Evolutionary conservation across 2,329 filamentous ascomycete species (phyloP), one percentile per base, ranked within the genome.

Genomic region (Helotiales sp.): DNA sequence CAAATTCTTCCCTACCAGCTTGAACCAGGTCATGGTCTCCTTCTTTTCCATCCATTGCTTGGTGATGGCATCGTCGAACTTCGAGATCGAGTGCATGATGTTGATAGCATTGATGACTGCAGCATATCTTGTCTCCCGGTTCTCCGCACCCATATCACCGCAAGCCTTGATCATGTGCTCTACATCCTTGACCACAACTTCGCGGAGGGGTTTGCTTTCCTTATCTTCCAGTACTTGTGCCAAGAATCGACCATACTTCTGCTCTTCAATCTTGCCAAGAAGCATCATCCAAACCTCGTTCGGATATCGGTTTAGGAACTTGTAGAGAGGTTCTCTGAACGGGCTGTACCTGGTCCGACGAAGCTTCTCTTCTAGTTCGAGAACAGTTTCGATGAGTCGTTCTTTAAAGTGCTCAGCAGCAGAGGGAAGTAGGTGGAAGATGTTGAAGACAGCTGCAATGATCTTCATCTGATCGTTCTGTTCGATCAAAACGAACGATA

Each of bases 401-500:
- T 93, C 91, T 73, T 98, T 92, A 72, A 99, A 99, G 15, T 88
- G 86, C 59, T 93, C 90, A 1, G 96, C 96, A 9, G 91, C 91
- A 0, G 91, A 83, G 0, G 96, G 95, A 4, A 99, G 80, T n/a
- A 99, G 81, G 71, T 98, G 93, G 73, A 99, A 99, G 56, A 99
- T 93, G 70, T 96, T 95, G 72, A 99, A 89, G 54, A 98, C 96
- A 0, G 93, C 91, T 2, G 92, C 90, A 34, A 98, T 91, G 47
- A 98, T 89, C 75, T 95, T 96, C 88, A 99, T 96, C 66, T 91
- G 87, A 13, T 85, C 83, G 66, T 95, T 90, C 70, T 98, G 93
- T 72, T 99, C 96, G 58, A 98, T 91, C 65, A 97, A 87, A 1
- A 89, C 93, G 73, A 99, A 99, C 0, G 93, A 97, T 1, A 95